A percentile compares a stretch with the other conserved stretches of the same genome.
phyloP scores from a whole-genome alignment of 2,329 filamentous ascomycete species.

The Penicillium occitanis region DNA sequence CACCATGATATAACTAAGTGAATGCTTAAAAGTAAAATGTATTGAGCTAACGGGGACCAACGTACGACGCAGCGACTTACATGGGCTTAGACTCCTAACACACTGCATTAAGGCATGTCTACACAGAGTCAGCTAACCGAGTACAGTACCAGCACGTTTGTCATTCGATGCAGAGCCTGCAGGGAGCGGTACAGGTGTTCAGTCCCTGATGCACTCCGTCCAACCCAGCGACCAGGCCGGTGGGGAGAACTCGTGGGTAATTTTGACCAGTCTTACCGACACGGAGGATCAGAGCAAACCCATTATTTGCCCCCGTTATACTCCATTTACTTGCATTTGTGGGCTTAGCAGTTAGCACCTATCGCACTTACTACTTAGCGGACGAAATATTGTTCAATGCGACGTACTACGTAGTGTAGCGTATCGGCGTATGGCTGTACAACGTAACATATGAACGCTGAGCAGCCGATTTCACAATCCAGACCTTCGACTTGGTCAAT shows the following conservation, averaged over 20 bases:
- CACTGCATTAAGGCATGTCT: neutral
- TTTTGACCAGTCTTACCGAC: neutral
- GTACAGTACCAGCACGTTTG: neutral
- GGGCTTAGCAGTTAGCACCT: neutral
- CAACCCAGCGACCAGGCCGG: slow-evolving; percentile 7
- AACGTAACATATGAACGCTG: neutral
- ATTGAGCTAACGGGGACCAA: neutral
- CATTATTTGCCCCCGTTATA: neutral
- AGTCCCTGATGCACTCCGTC: neutral
- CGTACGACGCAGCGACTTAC: neutral
- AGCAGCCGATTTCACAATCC: neutral
- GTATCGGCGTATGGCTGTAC: neutral
- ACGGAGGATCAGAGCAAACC: neutral
- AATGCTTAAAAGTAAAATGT: neutral
- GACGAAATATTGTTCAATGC: neutral
- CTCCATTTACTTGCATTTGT: neutral
- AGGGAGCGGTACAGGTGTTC: neutral
- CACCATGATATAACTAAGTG: neutral
- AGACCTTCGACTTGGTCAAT: neutral
- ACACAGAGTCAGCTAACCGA: neutral
- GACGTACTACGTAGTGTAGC: neutral
- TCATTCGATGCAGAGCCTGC: neutral
- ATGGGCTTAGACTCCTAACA: neutral
- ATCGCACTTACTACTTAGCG: neutral
- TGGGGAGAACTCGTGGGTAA: slow-evolving; percentile 10